Percentiles rank a stretch among this genome's conserved stretches.
phyloP scores from a whole-genome alignment of 768 basidiomycete genomes.

The Pleurotus tuoliensis region DNA sequence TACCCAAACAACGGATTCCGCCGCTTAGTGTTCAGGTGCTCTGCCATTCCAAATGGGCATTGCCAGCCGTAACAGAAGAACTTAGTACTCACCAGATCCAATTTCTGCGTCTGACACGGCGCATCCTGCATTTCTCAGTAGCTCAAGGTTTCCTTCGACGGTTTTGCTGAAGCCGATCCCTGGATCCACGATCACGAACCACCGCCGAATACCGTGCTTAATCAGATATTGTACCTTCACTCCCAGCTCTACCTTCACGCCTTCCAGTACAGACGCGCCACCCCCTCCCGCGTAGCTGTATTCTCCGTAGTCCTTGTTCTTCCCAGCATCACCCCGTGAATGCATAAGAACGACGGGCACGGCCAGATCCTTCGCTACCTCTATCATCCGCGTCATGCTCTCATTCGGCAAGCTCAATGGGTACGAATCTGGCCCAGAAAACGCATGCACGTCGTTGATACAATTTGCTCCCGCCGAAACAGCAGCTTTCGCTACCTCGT shows the following conservation, averaged over 20 bases:
- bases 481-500: conserved; percentile 70
- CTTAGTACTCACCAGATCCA: conserved; percentile 22
- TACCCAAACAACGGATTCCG: conserved; percentile 53
- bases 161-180: conserved; percentile 95
- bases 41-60: conserved; percentile 5
- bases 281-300: conserved; percentile 39
- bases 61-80: background rate
- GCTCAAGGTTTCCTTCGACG: conserved; percentile 63
- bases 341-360: conserved; percentile 94
- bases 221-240: conserved; percentile 62
- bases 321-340: conserved; percentile 78
- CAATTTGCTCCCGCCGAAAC: conserved; percentile 83
- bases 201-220: conserved; percentile 70
- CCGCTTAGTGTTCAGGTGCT: conserved; percentile 13
- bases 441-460: conserved; percentile 90
- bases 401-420: conserved; percentile 26
- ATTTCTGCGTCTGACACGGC: conserved; percentile 40
- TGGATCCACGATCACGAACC: conserved; percentile 89
- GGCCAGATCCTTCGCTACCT: conserved; percentile 54
- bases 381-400: conserved; percentile 58
- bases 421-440: conserved; percentile 58
- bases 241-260: conserved; percentile 70
- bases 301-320: conserved; percentile 60
- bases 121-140: conserved; percentile 50
- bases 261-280: conserved; percentile 51